Conservation (phyloP, 345 rosid genomes). For the Excoecaria cochinchinensis region DNA sequence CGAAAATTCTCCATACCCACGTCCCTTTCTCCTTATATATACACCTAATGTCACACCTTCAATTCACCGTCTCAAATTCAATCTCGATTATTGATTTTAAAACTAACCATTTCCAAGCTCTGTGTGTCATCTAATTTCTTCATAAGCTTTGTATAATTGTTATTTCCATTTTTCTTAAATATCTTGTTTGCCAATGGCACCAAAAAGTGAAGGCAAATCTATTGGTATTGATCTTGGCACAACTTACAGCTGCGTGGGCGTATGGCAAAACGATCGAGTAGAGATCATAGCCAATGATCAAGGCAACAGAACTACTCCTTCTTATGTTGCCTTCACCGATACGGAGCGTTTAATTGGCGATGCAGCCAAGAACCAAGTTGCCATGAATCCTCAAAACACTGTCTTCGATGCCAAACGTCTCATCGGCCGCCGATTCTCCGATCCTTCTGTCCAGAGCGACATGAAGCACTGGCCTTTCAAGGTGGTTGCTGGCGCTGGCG, state of each 20-base stretch:
- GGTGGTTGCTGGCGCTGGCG: constrained; percentile 4
- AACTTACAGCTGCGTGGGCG: constrained; percentile 17
- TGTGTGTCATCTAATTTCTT: too few species aligned
- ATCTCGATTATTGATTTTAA: too few species aligned
- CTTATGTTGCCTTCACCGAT: too few species aligned
- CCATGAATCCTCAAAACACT: constrained; percentile 18
- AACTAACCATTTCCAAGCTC: too few species aligned
- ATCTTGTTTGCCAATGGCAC: neutral
- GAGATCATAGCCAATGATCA: too few species aligned
- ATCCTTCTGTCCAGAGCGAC: constrained; percentile 13
- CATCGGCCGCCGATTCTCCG: constrained; percentile 16
- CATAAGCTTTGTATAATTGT: neutral
- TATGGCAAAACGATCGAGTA: neutral
- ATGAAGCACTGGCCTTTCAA: constrained; percentile 21
- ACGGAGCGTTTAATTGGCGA: too few species aligned
- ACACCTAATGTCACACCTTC: too few species aligned
- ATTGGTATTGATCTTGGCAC: constrained; percentile 20
- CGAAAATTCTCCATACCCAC: too few species aligned
- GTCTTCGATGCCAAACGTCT: constrained; percentile 18
- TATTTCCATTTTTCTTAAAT: too few species aligned
- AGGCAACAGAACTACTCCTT: too few species aligned
- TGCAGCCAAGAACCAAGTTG: neutral
- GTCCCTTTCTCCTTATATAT: too few species aligned
- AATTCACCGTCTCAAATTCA: too few species aligned
- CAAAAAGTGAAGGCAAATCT: constrained; percentile 10